Evolutionary conservation across 2,329 filamentous ascomycete species (phyloP), one percentile per base, ranked within the genome.

Genomic region (Claviceps digitariae): DNA sequence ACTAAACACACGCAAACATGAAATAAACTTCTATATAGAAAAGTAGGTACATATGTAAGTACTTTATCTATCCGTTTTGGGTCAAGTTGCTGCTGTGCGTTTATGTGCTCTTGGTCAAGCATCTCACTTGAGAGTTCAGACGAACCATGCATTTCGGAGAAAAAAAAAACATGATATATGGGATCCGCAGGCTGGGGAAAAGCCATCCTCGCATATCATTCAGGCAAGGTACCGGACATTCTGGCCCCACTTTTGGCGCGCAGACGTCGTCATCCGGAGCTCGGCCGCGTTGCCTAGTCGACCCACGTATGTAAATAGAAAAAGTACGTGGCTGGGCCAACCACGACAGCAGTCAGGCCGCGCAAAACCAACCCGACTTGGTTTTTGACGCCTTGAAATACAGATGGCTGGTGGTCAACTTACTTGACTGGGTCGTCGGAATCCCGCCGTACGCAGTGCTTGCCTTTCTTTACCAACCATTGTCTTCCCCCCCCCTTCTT

Each of bases 321-420:
- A 64, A 64, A 58, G 52, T 54, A 51, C 54, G 63, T 64, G 63
- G 63, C 63, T 66, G 63, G 63, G 61, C 63, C 60, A 64, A 63
- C 60, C 58, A 57, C 50, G n/a, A 13, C 46, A 21, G 43, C 31
- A 21, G 10, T 7, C 9, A 27, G 29, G 17, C 48, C 53, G 48
- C 27, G 54, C 45, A 52, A 34, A 49, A 45, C 40, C 41, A 44
- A 23, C 38, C 45, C 48, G n/a, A n/a, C n/a, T n/a, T n/a, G n/a
- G n/a, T n/a, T n/a, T n/a, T n/a, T n/a, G 36, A 49, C 48, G 36
- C 38, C 51, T 47, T 38, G 52, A 55, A 60, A 57, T 48, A 48
- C 50, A 43, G 48, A 57, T 52, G 54, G 54, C 51, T 56, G 54
- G 51, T 53, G 50, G 36, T 47, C n/a, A n/a, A 21, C 38, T 25